These are phyloP conservation scores for Cladophialophora exuberans DNA, from an alignment of 2,329 filamentous ascomycete genomes.

Conservation along the genomic window DNA sequence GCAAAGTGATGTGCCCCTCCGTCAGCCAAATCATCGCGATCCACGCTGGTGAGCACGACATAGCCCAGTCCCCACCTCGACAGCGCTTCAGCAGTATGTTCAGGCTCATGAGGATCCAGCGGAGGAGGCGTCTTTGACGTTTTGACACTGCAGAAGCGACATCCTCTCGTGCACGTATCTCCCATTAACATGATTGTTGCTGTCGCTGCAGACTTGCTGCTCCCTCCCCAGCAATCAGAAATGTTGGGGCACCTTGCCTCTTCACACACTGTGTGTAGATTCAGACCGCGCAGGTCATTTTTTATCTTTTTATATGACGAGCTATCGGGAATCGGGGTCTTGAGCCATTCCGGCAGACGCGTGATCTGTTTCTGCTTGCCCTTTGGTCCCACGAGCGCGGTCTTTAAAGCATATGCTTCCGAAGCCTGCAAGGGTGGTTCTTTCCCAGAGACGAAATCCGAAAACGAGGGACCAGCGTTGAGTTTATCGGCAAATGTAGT, in stretches of 20 bases:
- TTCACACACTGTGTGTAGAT: slow-evolving; percentile 94
- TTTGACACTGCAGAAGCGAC: slow-evolving; percentile 96
- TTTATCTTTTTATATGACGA: slow-evolving; percentile 95
- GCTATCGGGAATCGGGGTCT: slow-evolving; percentile 87
- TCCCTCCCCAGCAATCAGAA: slow-evolving; percentile 95
- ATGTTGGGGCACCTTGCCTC: slow-evolving; percentile 98
- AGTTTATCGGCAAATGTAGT: slow-evolving; percentile 66
- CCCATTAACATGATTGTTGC: slow-evolving; percentile 99
- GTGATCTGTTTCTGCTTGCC: slow-evolving; percentile 68
- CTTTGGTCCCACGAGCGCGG: slow-evolving; percentile 62
- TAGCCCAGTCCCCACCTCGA: slow-evolving; percentile 93
- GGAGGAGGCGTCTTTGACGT: slow-evolving; percentile 76
- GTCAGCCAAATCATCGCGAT: slow-evolving; percentile 88
- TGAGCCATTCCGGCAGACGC: slow-evolving; percentile 89
- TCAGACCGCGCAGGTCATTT: slow-evolving; percentile 84
- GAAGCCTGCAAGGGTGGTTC: slow-evolving; percentile 46
- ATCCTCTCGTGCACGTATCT: slow-evolving; percentile 94
- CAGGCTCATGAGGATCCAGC: slow-evolving; percentile 92
- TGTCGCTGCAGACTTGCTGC: slow-evolving; percentile 83
- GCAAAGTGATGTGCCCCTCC: slow-evolving; percentile 89
- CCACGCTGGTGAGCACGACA: slow-evolving; percentile 90
- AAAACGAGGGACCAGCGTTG: slow-evolving; percentile 66
- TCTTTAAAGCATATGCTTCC: slow-evolving; percentile 64
- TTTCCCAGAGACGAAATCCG: slow-evolving; percentile 61
- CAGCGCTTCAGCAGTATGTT: slow-evolving; percentile 93